Base-by-base conservation (phyloP, 2,329 filamentous ascomycete species). In the Dactylellina sp. region DNA sequence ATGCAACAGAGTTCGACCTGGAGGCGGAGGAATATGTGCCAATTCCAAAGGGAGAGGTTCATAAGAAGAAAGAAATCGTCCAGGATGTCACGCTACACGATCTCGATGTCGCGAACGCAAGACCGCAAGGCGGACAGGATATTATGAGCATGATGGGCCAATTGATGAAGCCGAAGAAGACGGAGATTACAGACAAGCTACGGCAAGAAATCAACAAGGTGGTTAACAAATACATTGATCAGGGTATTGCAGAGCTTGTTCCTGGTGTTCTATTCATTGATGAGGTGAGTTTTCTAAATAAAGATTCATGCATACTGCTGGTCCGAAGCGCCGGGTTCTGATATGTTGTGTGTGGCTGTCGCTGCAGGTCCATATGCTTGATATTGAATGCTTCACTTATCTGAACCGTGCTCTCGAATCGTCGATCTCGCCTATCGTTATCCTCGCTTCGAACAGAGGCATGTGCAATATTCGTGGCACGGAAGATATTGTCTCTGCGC, bases 101-200 rank as follows among this genome's bases (percentile, higher is more conserved):
- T 80, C 85, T 99, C 65, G 95, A 99, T 80, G 90, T 98, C 76
- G 95, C 95, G 76, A 99, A 99, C 80, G 91, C 95, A 12, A 86
- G 94, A 79, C 95, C 95, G 2, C 77, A 98, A 84, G 95, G 95
- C 60, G 95, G 95, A 47, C 95, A 99, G 85, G 95, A 99, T 82
- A 96, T 99, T 77, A 98, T 99, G 93, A 97, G 93, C 84, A 98
- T 99, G 95, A 98, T 99, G 94, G 95, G 95, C 79, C 95, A 99
- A 83, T 84, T 99, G 80, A 97, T 98, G 93, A 98, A 98, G 86
- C 95, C 95, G 75, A 96, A 96, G 85, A 97, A 97, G 89, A 99
- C 95, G 4, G 95, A 99, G 82, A 98, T 99, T 80, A 99, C 95
- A 28, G 95, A 99, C 83, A 99, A 99, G 85, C 84, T 99, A 80